Evolutionary conservation across 805 yeast species (phyloP).

Genomic region (Sporopachydermia lactativora): DNA sequence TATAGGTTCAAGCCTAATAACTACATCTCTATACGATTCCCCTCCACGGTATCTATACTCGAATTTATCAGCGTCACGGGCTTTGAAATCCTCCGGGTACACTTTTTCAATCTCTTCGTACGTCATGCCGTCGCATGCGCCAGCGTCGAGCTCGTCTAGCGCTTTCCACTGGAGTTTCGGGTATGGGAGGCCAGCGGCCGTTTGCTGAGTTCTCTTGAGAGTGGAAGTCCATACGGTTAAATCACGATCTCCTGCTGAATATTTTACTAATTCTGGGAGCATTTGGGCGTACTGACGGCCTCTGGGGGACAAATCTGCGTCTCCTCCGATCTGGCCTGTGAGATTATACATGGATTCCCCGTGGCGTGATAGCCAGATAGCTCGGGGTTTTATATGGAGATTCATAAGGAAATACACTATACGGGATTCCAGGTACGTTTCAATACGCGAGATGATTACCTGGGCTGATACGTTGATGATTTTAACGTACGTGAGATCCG

Average conservation of each 20-base stretch:
- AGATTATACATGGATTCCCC: slow-evolving; percentile 90
- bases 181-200: slow-evolving; percentile 71
- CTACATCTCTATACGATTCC: slow-evolving; percentile 92
- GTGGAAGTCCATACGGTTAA: slow-evolving; percentile 96
- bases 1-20: slow-evolving; percentile 87
- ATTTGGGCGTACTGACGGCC: slow-evolving; percentile 75
- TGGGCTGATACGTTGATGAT: slow-evolving; percentile 80
- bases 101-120: slow-evolving; percentile 77
- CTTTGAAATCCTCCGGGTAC: slow-evolving; percentile 90
- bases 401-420: slow-evolving; percentile 95
- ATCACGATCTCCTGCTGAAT: slow-evolving; percentile 37
- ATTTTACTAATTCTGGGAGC: slow-evolving; percentile 60
- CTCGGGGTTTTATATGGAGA: slow-evolving; percentile 80
- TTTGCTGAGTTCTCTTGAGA: slow-evolving; percentile 79
- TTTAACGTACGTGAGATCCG: slow-evolving; percentile 68
- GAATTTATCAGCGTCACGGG: slow-evolving; percentile 90
- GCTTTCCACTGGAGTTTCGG: slow-evolving; percentile 92
- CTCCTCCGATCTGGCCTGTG: slow-evolving; percentile 94
- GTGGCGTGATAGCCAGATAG: slow-evolving; percentile 89
- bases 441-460: slow-evolving; percentile 76
- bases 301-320: slow-evolving; percentile 69
- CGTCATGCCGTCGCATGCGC: slow-evolving; percentile 94
- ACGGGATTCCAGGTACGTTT: slow-evolving; percentile 78
- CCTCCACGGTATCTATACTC: slow-evolving; percentile 96
- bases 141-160: slow-evolving; percentile 91